Base-by-base conservation (phyloP, 352 stramenopile species). In the Pythium phragmiticola region DNA sequence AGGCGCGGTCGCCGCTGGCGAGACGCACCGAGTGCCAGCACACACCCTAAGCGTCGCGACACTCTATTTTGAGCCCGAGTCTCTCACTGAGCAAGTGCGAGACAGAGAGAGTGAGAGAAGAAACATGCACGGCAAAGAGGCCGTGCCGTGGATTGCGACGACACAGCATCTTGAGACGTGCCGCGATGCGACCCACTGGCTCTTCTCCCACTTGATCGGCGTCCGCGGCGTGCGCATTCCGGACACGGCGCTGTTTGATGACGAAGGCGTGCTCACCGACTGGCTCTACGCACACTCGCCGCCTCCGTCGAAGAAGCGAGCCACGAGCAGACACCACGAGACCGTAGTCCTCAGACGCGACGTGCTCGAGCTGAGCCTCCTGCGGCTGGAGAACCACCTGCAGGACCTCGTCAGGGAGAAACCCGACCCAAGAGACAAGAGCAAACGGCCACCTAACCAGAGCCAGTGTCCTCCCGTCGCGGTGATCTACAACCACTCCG, bases 221-320 rank as follows among this genome's bases (percentile, higher is more conserved):
- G 43, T 66, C 0, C 36, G n/a, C 0, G 60, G 65, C 16, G 72
- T 82, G 1, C 12, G 7, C 7, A 63, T 84, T 30, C 69, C 73
- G 0, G 73, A 80, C 33, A 77, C 74, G 7, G 76, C 66, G 16
- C 49, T 84, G n/a, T 74, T 82, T 43, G 69, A 80, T 21, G 43
- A 61, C 8, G 76, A 80, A 61, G 76, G 74, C n/a, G 61, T 80
- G 1, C 61, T 82, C 7, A 70, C 70, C n/a, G 61, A 60, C 6
- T 82, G 76, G 74, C 41, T 78, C 5, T 72, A 49, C 51, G 37
- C 62, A 3, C 34, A 39, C 34, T 30, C 26, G 1, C 7, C 34
- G 7, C 11, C 34, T 6, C 34, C 34, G 11, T 39, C 55, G 43
- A 33, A 19, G 13, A 11, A 13, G 8, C 21, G 17, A 19, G 8